These are phyloP conservation scores for Cryptococcus sp. DNA, from an alignment of 1,284 basidiomycete species.

Conservation along the genomic window DNA sequence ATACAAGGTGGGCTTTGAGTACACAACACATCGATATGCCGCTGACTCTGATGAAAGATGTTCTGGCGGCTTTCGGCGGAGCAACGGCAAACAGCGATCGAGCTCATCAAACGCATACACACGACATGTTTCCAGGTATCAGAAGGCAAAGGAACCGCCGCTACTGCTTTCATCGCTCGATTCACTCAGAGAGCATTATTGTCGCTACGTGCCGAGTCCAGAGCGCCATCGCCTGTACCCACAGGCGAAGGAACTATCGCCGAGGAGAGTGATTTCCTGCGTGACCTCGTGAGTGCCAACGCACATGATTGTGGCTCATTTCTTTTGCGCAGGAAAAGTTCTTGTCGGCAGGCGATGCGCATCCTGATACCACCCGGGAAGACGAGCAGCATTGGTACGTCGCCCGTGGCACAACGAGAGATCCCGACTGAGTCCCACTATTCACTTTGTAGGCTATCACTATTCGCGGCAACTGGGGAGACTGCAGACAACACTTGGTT, in stretches of 20 bases:
- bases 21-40: neutral
- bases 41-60: slow-evolving; percentile 2
- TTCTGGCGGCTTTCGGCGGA: slow-evolving; percentile 16
- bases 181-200: slow-evolving; percentile 20
- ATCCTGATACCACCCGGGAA: neutral
- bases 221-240: neutral
- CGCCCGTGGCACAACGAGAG: neutral
- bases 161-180: slow-evolving; percentile 23
- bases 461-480: neutral
- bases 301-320: neutral
- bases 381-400: slow-evolving; percentile 1
- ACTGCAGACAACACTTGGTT: neutral
- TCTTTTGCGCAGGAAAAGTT: neutral
- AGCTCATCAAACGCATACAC: slow-evolving; percentile 21
- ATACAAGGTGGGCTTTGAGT: slow-evolving; percentile 10
- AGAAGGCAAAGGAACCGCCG: slow-evolving; percentile 19
- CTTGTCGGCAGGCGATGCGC: neutral
- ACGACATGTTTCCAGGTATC: slow-evolving; percentile 20
- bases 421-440: neutral
- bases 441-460: neutral
- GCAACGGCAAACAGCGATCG: slow-evolving; percentile 19
- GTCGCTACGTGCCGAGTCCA: slow-evolving; percentile 11
- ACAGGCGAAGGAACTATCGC: neutral
- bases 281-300: neutral
- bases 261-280: neutral